Conservation (phyloP, 768 basidiomycete species). For the Mycena crocata region DNA sequence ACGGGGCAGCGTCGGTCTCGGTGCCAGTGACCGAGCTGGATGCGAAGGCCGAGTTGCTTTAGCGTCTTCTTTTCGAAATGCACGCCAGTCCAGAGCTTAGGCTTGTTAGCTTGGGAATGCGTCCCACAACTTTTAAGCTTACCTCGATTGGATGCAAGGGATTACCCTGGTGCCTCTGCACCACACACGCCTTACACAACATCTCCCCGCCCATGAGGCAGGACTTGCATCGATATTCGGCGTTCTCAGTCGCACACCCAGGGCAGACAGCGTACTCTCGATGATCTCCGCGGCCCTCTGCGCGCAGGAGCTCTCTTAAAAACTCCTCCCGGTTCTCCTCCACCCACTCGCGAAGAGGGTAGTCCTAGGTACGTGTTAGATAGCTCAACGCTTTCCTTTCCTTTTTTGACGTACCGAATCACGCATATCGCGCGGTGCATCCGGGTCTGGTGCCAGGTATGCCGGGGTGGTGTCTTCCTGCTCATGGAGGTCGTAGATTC, state of each 20-base stretch:
- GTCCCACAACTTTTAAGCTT: too few species aligned
- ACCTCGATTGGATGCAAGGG: background rate
- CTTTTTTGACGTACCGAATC: background rate
- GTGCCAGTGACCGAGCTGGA: too few species aligned
- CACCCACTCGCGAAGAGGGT: background rate
- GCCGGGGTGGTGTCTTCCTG: background rate
- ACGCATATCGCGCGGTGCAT: background rate
- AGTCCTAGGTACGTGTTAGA: background rate
- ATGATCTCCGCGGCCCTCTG: background rate
- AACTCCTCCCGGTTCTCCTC: background rate
- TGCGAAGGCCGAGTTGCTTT: too few species aligned
- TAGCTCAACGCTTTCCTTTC: background rate
- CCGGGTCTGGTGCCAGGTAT: background rate
- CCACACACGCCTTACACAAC: background rate
- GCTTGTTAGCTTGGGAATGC: too few species aligned
- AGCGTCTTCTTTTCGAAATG: too few species aligned
- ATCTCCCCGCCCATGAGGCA: background rate
- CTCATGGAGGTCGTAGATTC: background rate
- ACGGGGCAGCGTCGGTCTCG: too few species aligned
- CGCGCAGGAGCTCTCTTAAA: background rate
- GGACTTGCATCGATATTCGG: background rate
- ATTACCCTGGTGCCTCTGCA: background rate
- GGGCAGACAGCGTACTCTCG: background rate
- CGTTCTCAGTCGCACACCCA: background rate
- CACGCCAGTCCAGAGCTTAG: too few species aligned